Evolutionary conservation across 257 asterid species (phyloP).

Genomic region (Solanum chiquidenum): DNA sequence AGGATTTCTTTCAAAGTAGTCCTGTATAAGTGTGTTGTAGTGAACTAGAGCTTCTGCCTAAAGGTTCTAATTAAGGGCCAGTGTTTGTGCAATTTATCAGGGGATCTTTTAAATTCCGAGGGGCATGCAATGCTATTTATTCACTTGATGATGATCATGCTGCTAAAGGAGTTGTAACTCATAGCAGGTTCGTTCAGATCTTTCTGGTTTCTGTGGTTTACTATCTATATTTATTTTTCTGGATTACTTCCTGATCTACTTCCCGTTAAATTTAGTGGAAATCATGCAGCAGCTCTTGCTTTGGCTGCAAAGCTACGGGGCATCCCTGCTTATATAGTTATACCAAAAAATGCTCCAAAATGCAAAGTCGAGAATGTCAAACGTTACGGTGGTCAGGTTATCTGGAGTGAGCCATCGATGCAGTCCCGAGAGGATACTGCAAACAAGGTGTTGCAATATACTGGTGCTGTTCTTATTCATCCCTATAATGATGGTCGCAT

Average conservation of each 20-base stretch:
- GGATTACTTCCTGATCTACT: constrained; percentile 13
- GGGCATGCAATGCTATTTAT: constrained; percentile 91
- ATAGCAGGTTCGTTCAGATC: constrained; percentile 60
- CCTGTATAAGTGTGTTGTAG: neutral
- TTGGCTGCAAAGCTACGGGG: constrained; percentile 91
- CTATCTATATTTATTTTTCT: constrained; percentile 1
- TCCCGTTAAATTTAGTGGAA: constrained; percentile 46
- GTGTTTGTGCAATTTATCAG: constrained; percentile 22
- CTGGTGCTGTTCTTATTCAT: constrained; percentile 75
- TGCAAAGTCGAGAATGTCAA: constrained; percentile 90
- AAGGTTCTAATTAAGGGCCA: neutral
- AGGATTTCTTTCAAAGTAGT: neutral
- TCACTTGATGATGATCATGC: constrained; percentile 77
- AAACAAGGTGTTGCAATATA: constrained; percentile 52
- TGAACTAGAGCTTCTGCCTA: neutral
- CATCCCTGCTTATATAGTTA: constrained; percentile 73
- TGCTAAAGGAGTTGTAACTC: constrained; percentile 77
- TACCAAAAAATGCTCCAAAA: constrained; percentile 79
- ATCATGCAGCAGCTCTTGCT: constrained; percentile 96
- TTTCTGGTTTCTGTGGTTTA: neutral
- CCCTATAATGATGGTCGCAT: constrained; percentile 81
- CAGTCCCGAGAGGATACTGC: constrained; percentile 79
- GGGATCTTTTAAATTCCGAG: constrained; percentile 90
- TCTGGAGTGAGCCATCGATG: constrained; percentile 67
- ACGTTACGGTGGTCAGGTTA: constrained; percentile 77